A percentile compares a stretch with the other conserved stretches of the same genome.
These are phyloP conservation scores for Boechera retrofracta DNA, from an alignment of 345 rosid genomes.

Conservation along the genomic window DNA sequence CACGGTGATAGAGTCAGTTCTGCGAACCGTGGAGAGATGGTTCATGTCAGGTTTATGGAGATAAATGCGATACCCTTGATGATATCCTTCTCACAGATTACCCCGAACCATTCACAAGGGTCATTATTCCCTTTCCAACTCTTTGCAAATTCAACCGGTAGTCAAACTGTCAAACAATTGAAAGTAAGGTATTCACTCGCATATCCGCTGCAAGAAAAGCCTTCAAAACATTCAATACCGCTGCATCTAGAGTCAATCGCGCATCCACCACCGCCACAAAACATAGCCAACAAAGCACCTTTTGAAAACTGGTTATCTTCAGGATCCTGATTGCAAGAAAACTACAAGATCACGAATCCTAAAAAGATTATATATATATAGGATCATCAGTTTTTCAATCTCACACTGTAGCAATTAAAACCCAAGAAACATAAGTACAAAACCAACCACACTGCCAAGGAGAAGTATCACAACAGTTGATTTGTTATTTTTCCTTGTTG, in stretches of 20 bases:
- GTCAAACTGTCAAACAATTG: neutral
- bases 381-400: too few species aligned
- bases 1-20: neutral
- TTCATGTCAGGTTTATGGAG: too few species aligned
- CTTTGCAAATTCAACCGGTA: neutral
- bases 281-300: too few species aligned
- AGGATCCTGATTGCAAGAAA: too few species aligned
- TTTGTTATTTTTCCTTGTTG: neutral
- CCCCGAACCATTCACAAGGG: neutral
- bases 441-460: neutral
- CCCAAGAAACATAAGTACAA: neutral
- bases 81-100: neutral
- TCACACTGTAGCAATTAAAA: too few species aligned
- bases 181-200: neutral
- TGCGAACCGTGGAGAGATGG: neutral
- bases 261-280: neutral
- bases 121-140: neutral
- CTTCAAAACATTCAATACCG: too few species aligned
- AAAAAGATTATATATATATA: too few species aligned
- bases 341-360: too few species aligned
- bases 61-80: neutral
- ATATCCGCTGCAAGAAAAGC: neutral
- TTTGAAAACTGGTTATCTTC: too few species aligned
- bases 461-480: too few species aligned
- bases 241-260: too few species aligned